Percentiles rank a stretch among this genome's conserved stretches.
Evolutionary conservation across 768 basidiomycete species (phyloP).

Genomic region (Coprinopsis strossmayeri): DNA sequence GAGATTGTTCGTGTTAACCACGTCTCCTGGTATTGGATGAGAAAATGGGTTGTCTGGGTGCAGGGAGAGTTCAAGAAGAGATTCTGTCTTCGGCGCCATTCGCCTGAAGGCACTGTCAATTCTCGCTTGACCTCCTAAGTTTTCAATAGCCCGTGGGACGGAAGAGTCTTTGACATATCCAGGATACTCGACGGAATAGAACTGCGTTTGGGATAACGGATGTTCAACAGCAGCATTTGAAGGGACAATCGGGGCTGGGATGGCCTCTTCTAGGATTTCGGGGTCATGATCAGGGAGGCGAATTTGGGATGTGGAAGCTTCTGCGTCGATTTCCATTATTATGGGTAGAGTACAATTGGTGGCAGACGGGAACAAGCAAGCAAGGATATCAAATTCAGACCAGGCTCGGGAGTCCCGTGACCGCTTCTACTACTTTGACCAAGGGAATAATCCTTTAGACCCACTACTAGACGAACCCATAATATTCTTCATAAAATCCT

Average conservation of each 20-base stretch:
- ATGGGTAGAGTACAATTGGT: neutral
- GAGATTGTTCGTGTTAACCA: constrained; percentile 73
- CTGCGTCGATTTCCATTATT: constrained; percentile 2
- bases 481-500: constrained; percentile 46
- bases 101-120: constrained; percentile 77
- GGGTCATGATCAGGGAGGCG: constrained; percentile 4
- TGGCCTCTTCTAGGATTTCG: constrained; percentile 7
- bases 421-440: constrained; percentile 4
- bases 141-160: constrained; percentile 52
- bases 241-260: neutral
- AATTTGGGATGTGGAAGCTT: constrained; percentile 6
- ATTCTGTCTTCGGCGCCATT: constrained; percentile 51
- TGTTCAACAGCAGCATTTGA: constrained; percentile 23
- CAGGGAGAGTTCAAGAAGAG: constrained; percentile 71
- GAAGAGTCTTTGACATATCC: constrained; percentile 70
- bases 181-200: constrained; percentile 86
- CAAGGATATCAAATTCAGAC: constrained; percentile 3
- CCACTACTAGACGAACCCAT: constrained; percentile 5
- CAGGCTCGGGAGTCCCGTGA: neutral
- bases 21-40: constrained; percentile 80
- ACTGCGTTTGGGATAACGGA: constrained; percentile 50
- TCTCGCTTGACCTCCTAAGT: constrained; percentile 61
- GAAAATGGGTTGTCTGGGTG: constrained; percentile 70
- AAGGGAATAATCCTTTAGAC: constrained; percentile 1
- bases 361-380: neutral